Evolutionary conservation across 2,329 filamentous ascomycete genomes (phyloP).

Genomic region (Alternaria panax): DNA sequence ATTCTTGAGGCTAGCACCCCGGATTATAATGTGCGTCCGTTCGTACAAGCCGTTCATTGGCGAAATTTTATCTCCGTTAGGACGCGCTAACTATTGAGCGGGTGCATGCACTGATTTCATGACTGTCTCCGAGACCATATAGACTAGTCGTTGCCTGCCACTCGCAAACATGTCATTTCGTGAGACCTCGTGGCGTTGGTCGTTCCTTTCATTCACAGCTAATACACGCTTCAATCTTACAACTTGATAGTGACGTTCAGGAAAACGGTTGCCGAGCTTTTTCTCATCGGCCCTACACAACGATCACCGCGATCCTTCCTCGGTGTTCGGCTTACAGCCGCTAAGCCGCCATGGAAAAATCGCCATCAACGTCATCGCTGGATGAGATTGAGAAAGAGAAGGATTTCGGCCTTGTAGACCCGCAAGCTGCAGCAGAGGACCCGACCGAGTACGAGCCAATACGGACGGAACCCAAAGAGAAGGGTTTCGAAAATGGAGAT

Average conservation of each 20-base stretch:
- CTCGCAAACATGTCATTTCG: slow-evolving; percentile 12
- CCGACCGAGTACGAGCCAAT: slow-evolving; percentile 52
- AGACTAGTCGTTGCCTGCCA: slow-evolving; percentile 24
- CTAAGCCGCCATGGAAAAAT: slow-evolving; percentile 23
- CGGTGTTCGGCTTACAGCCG: slow-evolving; percentile 1
- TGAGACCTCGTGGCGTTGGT: slow-evolving; percentile 9
- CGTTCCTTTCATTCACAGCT: slow-evolving; percentile 4
- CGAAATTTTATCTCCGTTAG: slow-evolving; percentile 36
- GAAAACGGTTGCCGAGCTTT: not conserved
- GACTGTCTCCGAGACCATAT: slow-evolving; percentile 25
- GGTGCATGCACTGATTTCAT: slow-evolving; percentile 32
- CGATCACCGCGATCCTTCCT: slow-evolving; percentile 4
- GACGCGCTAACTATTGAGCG: slow-evolving; percentile 27
- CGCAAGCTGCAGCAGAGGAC: slow-evolving; percentile 42
- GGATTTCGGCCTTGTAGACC: slow-evolving; percentile 46
- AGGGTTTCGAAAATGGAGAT: slow-evolving; percentile 41
- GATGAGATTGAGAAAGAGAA: slow-evolving; percentile 48
- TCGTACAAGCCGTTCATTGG: slow-evolving; percentile 28
- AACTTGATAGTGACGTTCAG: not conserved
- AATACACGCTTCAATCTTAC: not conserved
- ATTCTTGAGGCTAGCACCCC: slow-evolving; percentile 40
- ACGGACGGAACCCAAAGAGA: slow-evolving; percentile 38
- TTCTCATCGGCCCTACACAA: slow-evolving; percentile 2
- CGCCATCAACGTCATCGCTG: slow-evolving; percentile 32
- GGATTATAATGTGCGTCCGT: slow-evolving; percentile 26